Evolutionary conservation across 768 basidiomycete species (phyloP).

Genomic region (Tulasnella sp.): DNA sequence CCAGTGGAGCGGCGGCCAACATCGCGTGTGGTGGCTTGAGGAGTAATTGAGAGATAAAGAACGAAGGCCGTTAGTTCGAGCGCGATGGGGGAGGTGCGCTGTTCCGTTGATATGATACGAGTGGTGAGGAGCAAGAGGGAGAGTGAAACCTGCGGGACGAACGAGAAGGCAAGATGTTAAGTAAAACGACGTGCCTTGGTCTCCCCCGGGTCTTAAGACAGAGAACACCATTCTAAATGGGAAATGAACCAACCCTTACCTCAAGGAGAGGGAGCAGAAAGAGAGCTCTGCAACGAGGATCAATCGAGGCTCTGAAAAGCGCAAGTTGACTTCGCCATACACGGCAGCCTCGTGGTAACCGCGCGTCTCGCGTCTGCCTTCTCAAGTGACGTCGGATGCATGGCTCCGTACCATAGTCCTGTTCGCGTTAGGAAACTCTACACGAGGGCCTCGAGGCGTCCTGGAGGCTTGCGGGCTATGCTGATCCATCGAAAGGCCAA

Average conservation of each 20-base stretch:
- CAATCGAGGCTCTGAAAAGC: neutral
- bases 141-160: slow-evolving; percentile 7
- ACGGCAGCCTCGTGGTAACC: neutral
- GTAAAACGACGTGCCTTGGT: neutral
- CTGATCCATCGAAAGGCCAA: neutral
- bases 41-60: neutral
- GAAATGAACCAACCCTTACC: slow-evolving; percentile 1
- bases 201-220: neutral
- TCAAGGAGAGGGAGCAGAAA: slow-evolving; percentile 7
- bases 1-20: slow-evolving; percentile 4
- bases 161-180: slow-evolving; percentile 9
- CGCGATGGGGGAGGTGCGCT: neutral
- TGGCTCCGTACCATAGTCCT: neutral
- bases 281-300: slow-evolving; percentile 1
- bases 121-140: neutral
- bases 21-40: neutral
- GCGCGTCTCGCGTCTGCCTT: neutral
- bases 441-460: neutral
- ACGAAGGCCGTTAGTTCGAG: neutral
- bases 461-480: slow-evolving; percentile 1
- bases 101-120: slow-evolving; percentile 2
- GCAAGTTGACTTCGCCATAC: neutral
- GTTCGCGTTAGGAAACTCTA: neutral
- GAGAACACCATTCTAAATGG: neutral
- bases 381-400: neutral